phyloP scores from a whole-genome alignment of 1,284 basidiomycete genomes.

The Stygiomarasmius scandens region DNA sequence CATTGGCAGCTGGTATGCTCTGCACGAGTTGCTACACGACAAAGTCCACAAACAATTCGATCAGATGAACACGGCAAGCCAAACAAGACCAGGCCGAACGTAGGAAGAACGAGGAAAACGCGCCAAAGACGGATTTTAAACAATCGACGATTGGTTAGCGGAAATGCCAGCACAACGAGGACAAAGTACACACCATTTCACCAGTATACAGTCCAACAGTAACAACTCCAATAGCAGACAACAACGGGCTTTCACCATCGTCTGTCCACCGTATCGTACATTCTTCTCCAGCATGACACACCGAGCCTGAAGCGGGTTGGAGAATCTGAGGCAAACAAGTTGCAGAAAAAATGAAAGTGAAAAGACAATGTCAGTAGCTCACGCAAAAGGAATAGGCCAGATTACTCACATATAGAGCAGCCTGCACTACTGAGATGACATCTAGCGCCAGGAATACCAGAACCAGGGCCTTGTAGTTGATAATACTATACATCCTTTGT shows the following conservation, averaged over 20 bases:
- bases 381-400: not conserved
- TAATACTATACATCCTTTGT: not conserved
- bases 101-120: not conserved
- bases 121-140: not conserved
- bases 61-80: not conserved
- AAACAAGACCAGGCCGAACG: not conserved
- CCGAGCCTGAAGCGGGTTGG: constrained; percentile 42
- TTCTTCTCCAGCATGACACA: constrained; percentile 52
- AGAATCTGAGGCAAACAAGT: constrained; percentile 43
- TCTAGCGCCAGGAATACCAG: constrained; percentile 14
- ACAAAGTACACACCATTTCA: constrained; percentile 41
- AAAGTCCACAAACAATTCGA: not conserved
- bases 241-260: constrained; percentile 54
- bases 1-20: constrained; percentile 49
- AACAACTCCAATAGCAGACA: constrained; percentile 51
- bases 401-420: constrained; percentile 12
- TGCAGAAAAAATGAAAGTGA: too few relatives aligned
- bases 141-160: not conserved
- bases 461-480: constrained; percentile 8
- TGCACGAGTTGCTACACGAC: constrained; percentile 55
- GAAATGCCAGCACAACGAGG: too few relatives aligned
- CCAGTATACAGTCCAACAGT: constrained; percentile 58
- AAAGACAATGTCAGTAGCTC: not conserved
- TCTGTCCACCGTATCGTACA: constrained; percentile 65
- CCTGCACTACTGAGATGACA: constrained; percentile 12